Evolutionary conservation across 305 asterid genomes (phyloP).

Genomic region (Lippia alba): DNA sequence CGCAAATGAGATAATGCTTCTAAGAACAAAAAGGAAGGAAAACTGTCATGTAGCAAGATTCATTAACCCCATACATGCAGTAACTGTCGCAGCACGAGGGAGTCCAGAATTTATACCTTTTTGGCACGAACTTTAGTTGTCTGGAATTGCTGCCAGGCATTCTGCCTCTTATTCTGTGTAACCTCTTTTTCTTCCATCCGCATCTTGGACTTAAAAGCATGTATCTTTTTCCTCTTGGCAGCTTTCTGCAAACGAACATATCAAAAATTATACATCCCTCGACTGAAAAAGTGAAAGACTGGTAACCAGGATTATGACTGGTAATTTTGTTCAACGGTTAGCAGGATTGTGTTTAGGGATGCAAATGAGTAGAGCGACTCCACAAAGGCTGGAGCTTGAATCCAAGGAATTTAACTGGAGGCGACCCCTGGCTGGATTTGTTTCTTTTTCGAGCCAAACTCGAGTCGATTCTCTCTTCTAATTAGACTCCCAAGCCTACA

Average conservation of each 20-base stretch:
- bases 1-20: background rate
- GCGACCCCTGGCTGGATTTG: too few species aligned
- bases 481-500: too few species aligned
- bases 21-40: background rate
- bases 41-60: constrained; percentile 10
- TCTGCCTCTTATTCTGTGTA: constrained; percentile 96
- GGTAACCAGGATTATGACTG: background rate
- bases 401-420: too few species aligned
- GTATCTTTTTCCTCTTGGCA: constrained; percentile 87
- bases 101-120: constrained; percentile 57
- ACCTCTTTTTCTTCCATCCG: constrained; percentile 92
- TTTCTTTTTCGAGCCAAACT: too few species aligned
- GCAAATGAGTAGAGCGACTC: background rate
- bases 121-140: constrained; percentile 89
- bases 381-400: too few species aligned
- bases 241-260: constrained; percentile 60
- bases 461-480: too few species aligned
- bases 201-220: constrained; percentile 94
- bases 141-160: constrained; percentile 99
- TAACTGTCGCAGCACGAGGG: constrained; percentile 11
- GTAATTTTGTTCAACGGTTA: background rate
- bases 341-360: background rate
- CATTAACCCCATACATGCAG: background rate
- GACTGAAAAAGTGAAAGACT: constrained; percentile 4
- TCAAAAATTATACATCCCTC: constrained; percentile 4